phyloP scores from a whole-genome alignment of 176 grass and related monocot species.

The Musa acuminata region DNA sequence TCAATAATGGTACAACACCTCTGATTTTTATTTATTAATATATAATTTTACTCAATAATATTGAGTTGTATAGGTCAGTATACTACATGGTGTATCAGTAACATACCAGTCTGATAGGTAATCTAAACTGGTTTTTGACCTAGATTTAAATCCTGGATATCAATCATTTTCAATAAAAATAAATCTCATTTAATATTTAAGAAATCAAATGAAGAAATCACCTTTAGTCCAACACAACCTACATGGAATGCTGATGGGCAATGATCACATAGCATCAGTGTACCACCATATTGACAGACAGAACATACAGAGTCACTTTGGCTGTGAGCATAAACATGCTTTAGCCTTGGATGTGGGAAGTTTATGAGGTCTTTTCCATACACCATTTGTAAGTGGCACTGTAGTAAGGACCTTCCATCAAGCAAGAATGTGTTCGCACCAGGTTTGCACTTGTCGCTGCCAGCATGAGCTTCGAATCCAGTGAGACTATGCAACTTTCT shows the following conservation, averaged over 20 bases:
- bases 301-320: conserved; percentile 70
- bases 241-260: conserved; percentile 67
- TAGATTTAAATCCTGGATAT: too few relatives aligned
- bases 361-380: conserved; percentile 29
- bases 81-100: too few relatives aligned
- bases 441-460: conserved; percentile 32
- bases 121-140: too few relatives aligned
- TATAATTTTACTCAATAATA: too few relatives aligned
- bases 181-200: conserved; percentile 2
- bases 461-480: conserved; percentile 56
- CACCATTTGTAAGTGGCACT: conserved; percentile 57
- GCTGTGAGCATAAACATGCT: conserved; percentile 27
- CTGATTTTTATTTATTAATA: too few relatives aligned
- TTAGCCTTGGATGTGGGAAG: conserved; percentile 29
- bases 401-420: conserved; percentile 59
- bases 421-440: conserved; percentile 46
- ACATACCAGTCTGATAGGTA: too few relatives aligned
- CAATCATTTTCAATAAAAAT: not conserved
- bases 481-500: conserved; percentile 35
- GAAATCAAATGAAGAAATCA: conserved; percentile 11
- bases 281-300: conserved; percentile 50
- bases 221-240: conserved; percentile 59
- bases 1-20: too few relatives aligned
- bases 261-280: conserved; percentile 50
- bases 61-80: too few relatives aligned